These are phyloP conservation scores for Paratinospora sagittata DNA, from an alignment of 164 flowering plant species.

Conservation along the genomic window DNA sequence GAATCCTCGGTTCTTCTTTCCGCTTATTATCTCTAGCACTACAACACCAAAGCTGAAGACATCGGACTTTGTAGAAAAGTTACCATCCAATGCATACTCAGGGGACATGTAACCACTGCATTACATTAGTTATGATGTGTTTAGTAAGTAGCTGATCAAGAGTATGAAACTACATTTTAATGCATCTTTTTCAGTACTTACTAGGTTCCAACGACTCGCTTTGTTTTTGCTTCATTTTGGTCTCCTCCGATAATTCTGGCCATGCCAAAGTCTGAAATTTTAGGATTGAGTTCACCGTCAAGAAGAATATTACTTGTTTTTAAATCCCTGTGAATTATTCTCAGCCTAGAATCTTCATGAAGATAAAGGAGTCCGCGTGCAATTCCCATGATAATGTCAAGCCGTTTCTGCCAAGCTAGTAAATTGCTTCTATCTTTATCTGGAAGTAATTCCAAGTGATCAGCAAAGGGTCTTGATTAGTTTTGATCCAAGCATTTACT, in stretches of 20 bases:
- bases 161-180: neutral
- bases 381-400: conserved; percentile 18
- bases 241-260: conserved; percentile 20
- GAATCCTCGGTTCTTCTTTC: conserved; percentile 13
- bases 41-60: conserved; percentile 23
- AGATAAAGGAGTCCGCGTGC: conserved; percentile 24
- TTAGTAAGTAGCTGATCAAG: neutral
- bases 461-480: neutral
- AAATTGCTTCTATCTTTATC: neutral
- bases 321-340: conserved; percentile 18
- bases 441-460: neutral
- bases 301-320: conserved; percentile 18
- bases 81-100: conserved; percentile 19
- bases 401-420: conserved; percentile 12
- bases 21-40: conserved; percentile 18
- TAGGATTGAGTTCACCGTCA: conserved; percentile 18
- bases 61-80: conserved; percentile 16
- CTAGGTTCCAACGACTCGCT: conserved; percentile 22
- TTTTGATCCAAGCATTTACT: conserved; percentile 1
- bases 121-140: neutral
- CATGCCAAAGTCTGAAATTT: conserved; percentile 27
- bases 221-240: conserved; percentile 14
- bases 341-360: conserved; percentile 18
- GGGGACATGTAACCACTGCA: conserved; percentile 24
- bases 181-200: conserved; percentile 8